Percentiles rank a stretch among this genome's conserved stretches.
These are phyloP conservation scores for Fraxinus ornus DNA, from an alignment of 305 asterid species.

Conservation along the genomic window DNA sequence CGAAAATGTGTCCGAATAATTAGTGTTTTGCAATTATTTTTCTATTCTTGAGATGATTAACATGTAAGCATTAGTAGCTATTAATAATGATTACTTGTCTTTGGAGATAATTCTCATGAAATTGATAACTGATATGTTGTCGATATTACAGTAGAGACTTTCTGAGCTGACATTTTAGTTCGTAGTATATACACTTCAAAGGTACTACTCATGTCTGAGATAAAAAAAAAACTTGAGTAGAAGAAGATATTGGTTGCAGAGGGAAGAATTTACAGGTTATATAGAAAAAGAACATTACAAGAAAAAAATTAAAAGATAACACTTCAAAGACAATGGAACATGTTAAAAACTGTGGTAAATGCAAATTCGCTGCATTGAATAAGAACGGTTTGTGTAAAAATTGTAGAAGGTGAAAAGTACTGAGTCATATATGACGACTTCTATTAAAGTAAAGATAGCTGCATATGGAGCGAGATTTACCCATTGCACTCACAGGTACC, in stretches of 20 bases:
- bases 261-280: background rate
- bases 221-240: no score
- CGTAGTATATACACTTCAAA: background rate
- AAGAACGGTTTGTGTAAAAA: no score
- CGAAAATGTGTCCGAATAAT: background rate
- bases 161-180: background rate
- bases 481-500: no score
- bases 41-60: background rate
- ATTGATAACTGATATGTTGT: background rate
- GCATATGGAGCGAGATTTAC: no score
- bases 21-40: background rate
- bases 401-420: no score
- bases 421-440: no score
- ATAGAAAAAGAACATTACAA: background rate
- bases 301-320: no score
- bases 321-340: no score
- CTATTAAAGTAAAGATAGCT: no score
- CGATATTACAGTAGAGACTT: background rate
- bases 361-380: no score
- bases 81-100: background rate
- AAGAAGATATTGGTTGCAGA: background rate
- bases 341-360: no score
- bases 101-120: background rate
- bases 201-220: background rate
- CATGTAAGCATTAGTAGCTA: background rate